These are phyloP conservation scores for Oryza coarctata DNA, from an alignment of 176 grass and related monocot genomes.

Conservation along the genomic window DNA sequence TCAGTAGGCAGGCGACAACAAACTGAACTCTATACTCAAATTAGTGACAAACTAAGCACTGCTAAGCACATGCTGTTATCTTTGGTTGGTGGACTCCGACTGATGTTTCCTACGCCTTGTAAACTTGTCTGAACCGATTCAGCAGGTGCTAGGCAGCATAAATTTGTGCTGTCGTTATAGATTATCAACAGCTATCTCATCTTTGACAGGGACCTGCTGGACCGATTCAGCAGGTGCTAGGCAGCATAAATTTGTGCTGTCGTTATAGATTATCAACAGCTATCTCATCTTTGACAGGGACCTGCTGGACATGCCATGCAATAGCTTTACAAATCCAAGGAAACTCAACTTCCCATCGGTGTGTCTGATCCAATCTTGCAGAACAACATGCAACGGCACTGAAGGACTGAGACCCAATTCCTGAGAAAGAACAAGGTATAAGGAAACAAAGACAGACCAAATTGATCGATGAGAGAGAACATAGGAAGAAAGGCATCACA, in stretches of 20 bases:
- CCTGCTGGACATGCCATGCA: slow-evolving; percentile 77
- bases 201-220: slow-evolving; percentile 60
- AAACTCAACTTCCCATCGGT: slow-evolving; percentile 81
- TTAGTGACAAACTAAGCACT: slow-evolving; percentile 38
- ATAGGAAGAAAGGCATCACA: background rate
- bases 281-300: slow-evolving; percentile 66
- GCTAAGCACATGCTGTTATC: slow-evolving; percentile 23
- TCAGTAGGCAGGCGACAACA: slow-evolving; percentile 28
- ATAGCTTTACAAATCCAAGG: slow-evolving; percentile 81
- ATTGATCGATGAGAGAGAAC: background rate
- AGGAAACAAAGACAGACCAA: background rate
- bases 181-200: slow-evolving; percentile 56
- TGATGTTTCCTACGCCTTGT: slow-evolving; percentile 17
- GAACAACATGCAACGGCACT: slow-evolving; percentile 66
- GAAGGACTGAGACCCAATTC: slow-evolving; percentile 70
- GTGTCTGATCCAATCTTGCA: slow-evolving; percentile 87
- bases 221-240: slow-evolving; percentile 11
- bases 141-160: slow-evolving; percentile 14
- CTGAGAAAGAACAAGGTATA: slow-evolving; percentile 25
- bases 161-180: slow-evolving; percentile 32
- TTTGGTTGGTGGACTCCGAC: slow-evolving; percentile 15
- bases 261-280: slow-evolving; percentile 41
- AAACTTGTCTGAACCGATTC: slow-evolving; percentile 20
- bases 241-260: slow-evolving; percentile 24
- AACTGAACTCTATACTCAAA: slow-evolving; percentile 46